Evolutionary conservation across 2,329 filamentous ascomycete species (phyloP), one percentile per base, ranked within the genome.

Genomic region (Paraconiothyrium sp.): DNA sequence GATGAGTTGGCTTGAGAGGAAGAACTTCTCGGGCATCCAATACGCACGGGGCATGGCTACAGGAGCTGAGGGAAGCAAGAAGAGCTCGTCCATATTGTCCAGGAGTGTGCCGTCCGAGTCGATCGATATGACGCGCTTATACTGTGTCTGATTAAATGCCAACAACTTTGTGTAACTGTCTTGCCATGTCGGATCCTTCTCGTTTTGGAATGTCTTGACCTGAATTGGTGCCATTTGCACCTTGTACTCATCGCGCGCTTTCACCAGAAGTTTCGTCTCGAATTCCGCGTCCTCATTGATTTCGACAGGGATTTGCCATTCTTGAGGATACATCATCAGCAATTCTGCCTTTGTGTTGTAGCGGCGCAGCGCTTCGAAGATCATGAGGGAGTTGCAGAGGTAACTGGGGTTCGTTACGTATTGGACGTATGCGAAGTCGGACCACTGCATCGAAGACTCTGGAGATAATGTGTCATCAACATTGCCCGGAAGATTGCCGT

Each of bases 11-110:
- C 85, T 87, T 0, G 86, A 86, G 4, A 91, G 80, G 52, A 60
- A 67, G 34, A 56, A 58, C 2, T 62, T 54, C 0, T 85, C 84
- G 6, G 14, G 3, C 3, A 85, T 79, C 89, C 89, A 92, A 73
- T 92, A 91, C 1, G 89, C 90, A n/a, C 87, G 84, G 0, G 89
- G 88, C 84, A 91, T 88, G 1, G 89, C 88, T 1, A 89, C 82
- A 0, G 84, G 79, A 0, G 83, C 80, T 0, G 80, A 74, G 0
- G 89, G 89, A 0, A 89, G 77, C 27, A 89, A 82, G 74, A 92
- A 92, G 0, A 91, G 81, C 52, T 91, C 88, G 64, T 92, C 90
- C 83, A 92, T 85, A 20, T 82, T 76, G 62, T 65, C 54, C 9
- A 89, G 80, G 4, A 91, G 75, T 0, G 84, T 84, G 9, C 84